Percentiles rank a stretch among this genome's conserved stretches.
Conservation (phyloP, 2,329 filamentous ascomycete genomes). For the Didymella pomorum region DNA sequence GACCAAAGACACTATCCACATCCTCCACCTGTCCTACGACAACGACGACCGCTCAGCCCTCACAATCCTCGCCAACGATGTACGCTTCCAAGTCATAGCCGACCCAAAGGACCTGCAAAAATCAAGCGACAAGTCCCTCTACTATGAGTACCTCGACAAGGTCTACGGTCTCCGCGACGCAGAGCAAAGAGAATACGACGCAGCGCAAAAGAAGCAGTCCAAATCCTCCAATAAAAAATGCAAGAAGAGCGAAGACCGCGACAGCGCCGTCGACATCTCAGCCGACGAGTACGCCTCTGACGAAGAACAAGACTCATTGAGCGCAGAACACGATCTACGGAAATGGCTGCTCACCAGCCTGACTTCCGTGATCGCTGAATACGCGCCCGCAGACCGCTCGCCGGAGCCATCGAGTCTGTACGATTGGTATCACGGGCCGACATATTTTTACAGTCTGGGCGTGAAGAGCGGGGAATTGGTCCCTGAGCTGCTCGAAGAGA, state of each 20-base stretch:
- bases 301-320: constrained; percentile 27
- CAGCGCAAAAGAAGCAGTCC: constrained; percentile 7
- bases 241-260: constrained; percentile 21
- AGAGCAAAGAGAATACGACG: constrained; percentile 26
- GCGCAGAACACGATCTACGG: constrained; percentile 25
- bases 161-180: constrained; percentile 25
- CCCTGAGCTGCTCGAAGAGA: constrained; percentile 20
- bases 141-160: constrained; percentile 31
- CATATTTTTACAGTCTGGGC: constrained; percentile 27
- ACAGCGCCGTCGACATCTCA: constrained; percentile 29
- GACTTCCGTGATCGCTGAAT: constrained; percentile 20
- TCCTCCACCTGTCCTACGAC: constrained; percentile 27
- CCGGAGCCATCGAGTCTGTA: constrained; percentile 25
- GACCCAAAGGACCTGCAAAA: constrained; percentile 23
- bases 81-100: constrained; percentile 28
- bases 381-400: constrained; percentile 25
- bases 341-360: constrained; percentile 27
- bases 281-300: constrained; percentile 22
- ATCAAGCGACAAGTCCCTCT: constrained; percentile 25
- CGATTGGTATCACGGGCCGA: constrained; percentile 33
- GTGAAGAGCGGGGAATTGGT: constrained; percentile 14
- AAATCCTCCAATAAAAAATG: constrained; percentile 12
- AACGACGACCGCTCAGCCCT: constrained; percentile 26
- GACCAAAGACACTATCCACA: constrained; percentile 18
- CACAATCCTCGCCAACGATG: constrained; percentile 29